Evolutionary conservation across 2,329 filamentous ascomycete species (phyloP).

Genomic region (Pezicula carpinea): DNA sequence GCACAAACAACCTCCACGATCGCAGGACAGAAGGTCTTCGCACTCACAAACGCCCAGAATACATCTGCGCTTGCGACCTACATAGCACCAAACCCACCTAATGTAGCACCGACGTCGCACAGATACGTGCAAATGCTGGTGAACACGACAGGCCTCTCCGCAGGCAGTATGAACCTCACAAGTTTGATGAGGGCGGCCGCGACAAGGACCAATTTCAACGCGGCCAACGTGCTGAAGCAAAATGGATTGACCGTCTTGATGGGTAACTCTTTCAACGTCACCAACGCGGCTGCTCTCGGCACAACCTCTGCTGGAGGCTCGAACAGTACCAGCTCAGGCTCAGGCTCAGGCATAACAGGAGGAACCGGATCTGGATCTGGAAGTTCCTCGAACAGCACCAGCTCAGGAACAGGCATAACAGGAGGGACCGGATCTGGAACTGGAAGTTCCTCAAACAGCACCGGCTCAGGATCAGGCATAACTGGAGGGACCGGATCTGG

Average conservation of each 20-base stretch:
- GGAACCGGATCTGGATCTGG: too few species aligned
- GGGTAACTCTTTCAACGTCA: constrained; percentile 22
- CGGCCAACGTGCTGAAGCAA: constrained; percentile 11
- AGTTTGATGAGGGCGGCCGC: constrained; percentile 6
- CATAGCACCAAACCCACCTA: constrained; percentile 20
- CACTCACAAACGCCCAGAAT: constrained; percentile 17
- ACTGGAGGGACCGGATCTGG: too few species aligned
- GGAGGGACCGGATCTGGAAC: too few species aligned
- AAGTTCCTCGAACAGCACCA: too few species aligned
- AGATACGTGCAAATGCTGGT: constrained; percentile 23
- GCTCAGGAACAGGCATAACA: too few species aligned
- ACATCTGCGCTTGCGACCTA: constrained; percentile 19
- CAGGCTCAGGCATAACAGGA: background rate
- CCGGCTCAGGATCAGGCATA: too few species aligned
- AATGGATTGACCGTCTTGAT: constrained; percentile 12
- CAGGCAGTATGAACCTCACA: constrained; percentile 3
- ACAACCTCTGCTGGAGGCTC: background rate
- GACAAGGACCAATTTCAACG: constrained; percentile 15
- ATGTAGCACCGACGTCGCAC: constrained; percentile 19
- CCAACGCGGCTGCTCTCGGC: constrained; percentile 9
- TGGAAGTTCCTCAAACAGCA: too few species aligned
- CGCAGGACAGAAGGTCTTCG: constrained; percentile 17
- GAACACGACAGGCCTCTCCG: constrained; percentile 16
- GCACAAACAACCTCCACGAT: constrained; percentile 15
- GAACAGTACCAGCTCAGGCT: background rate